phyloP scores from a whole-genome alignment of 2,329 filamentous ascomycete genomes.

The Amylocarpus encephaloides region DNA sequence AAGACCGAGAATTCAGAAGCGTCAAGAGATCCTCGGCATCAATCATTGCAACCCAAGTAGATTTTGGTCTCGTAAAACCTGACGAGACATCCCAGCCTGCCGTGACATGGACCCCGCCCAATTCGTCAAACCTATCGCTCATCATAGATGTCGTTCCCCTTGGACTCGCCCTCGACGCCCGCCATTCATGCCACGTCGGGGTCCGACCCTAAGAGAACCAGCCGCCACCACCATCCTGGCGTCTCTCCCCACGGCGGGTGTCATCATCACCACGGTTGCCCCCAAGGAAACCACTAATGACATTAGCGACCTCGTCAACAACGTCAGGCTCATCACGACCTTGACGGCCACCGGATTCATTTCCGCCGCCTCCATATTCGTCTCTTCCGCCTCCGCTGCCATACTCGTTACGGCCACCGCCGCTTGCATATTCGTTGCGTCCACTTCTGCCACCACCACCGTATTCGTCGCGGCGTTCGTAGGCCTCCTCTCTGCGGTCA shows the following conservation, averaged over 20 bases:
- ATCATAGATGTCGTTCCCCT: no score
- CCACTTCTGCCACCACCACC: slow-evolving; percentile 26
- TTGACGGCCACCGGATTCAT: slow-evolving; percentile 8
- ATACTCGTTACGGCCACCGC: neutral
- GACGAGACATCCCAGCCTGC: no score
- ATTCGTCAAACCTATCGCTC: no score
- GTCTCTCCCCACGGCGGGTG: slow-evolving; percentile 6
- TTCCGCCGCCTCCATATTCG: slow-evolving; percentile 7
- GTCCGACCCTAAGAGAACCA: slow-evolving; percentile 8
- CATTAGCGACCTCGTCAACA: neutral
- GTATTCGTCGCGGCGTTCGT: slow-evolving; percentile 13
- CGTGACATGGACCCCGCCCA: no score
- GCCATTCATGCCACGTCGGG: neutral
- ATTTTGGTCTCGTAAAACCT: no score
- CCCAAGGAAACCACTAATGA: slow-evolving; percentile 1
- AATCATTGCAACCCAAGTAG: no score
- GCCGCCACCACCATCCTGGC: slow-evolving; percentile 17
- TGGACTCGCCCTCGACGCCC: no score
- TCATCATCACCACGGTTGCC: neutral
- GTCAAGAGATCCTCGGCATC: no score
- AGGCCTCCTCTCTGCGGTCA: neutral
- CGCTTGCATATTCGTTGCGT: neutral
- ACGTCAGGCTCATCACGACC: neutral
- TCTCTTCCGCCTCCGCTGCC: slow-evolving; percentile 6
- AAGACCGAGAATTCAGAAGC: no score